These are phyloP conservation scores for Trametes sp. DNA, from an alignment of 1,284 basidiomycete genomes.

Conservation along the genomic window DNA sequence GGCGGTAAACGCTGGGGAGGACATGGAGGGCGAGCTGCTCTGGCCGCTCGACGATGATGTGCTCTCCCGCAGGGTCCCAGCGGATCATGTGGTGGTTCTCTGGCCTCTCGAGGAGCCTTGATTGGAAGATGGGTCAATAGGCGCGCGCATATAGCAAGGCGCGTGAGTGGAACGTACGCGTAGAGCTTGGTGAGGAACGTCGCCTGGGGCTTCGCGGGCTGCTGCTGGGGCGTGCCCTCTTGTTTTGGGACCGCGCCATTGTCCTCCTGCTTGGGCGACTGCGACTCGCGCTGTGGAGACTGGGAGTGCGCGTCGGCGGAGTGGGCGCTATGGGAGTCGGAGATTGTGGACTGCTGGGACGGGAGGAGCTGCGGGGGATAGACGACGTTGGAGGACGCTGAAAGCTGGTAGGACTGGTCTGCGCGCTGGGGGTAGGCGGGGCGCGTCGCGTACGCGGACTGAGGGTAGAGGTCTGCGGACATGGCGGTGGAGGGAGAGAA, in stretches of 20 bases:
- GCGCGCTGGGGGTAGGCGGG: conserved; percentile 41
- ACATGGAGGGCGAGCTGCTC: conserved; percentile 90
- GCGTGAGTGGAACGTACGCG: conserved; percentile 64
- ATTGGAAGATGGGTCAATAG: conserved; percentile 12
- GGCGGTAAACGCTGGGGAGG: conserved; percentile 88
- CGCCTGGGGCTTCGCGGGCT: conserved; percentile 79
- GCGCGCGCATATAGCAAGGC: conserved; percentile 24
- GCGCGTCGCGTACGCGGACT: conserved; percentile 55
- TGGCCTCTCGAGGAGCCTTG: conserved; percentile 80
- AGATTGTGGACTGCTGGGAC: conserved; percentile 56
- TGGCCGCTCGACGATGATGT: conserved; percentile 91
- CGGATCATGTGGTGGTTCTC: conserved; percentile 93
- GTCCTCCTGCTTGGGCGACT: conserved; percentile 44
- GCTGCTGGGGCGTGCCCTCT: conserved; percentile 52
- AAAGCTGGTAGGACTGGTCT: conserved; percentile 42
- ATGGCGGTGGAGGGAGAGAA: conserved; percentile 46
- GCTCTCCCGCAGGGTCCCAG: conserved; percentile 89
- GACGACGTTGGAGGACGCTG: conserved; percentile 43
- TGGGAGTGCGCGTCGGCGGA: conserved; percentile 41
- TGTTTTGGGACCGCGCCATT: conserved; percentile 54
- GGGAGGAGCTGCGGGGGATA: conserved; percentile 57
- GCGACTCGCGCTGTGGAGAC: conserved; percentile 41
- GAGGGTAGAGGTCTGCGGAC: conserved; percentile 74
- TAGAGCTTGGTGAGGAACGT: conserved; percentile 94
- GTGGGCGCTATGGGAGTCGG: conserved; percentile 48